phyloP scores from a whole-genome alignment of 1,139 yeast genomes.

The Trichomonascaceae sp. region DNA sequence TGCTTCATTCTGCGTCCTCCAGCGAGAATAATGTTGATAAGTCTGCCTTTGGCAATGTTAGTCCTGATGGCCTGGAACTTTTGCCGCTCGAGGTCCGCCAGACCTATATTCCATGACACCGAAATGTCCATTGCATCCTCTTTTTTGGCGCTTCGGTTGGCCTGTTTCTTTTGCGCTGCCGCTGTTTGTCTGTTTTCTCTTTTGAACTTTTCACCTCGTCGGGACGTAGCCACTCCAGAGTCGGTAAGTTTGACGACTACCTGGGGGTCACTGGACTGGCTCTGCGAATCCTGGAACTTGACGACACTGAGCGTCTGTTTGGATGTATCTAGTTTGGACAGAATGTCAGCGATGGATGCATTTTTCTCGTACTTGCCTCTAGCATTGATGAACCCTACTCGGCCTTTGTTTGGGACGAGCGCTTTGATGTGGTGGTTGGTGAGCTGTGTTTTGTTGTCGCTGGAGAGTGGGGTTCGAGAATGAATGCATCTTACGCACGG shows the following conservation, averaged over 20 bases:
- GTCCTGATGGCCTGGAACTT: conserved; percentile 25
- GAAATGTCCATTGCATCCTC: no score
- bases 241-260: no score
- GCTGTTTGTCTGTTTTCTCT: no score
- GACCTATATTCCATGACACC: conserved; percentile 24
- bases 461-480: no score
- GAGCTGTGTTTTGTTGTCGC: conserved; percentile 4
- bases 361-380: conserved; percentile 11
- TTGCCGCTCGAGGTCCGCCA: conserved; percentile 22
- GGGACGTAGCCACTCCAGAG: no score
- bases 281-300: conserved; percentile 3
- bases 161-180: no score
- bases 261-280: neutral
- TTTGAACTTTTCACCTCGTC: no score
- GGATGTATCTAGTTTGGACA: conserved; percentile 7
- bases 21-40: conserved; percentile 16
- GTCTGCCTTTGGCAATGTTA: conserved; percentile 20
- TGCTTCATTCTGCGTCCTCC: conserved; percentile 18
- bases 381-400: conserved; percentile 13
- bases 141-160: no score
- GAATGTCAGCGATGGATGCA: conserved; percentile 8
- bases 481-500: no score
- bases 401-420: conserved; percentile 16
- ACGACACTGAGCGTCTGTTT: conserved; percentile 13
- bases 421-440: conserved; percentile 11